Conservation (phyloP, 2,329 filamentous ascomycete genomes). For the Monilinia vaccinii-corymbosi region DNA sequence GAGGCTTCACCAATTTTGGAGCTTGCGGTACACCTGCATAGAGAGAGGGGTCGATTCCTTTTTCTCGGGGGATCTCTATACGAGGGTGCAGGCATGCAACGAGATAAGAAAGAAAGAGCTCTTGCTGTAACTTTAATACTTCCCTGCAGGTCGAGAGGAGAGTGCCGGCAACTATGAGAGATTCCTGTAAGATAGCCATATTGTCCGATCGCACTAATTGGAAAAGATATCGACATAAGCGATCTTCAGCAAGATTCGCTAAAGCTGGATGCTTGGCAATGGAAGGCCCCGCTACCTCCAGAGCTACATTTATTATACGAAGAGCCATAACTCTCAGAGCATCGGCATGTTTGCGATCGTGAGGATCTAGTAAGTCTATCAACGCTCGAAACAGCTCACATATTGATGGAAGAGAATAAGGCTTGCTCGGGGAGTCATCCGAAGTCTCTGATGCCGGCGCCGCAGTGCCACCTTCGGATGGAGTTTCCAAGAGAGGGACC, state of each 20-base stretch:
- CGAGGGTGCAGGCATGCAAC: slow-evolving; percentile 88
- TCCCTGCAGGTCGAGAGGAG: slow-evolving; percentile 81
- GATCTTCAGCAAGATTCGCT: slow-evolving; percentile 81
- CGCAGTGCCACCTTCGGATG: slow-evolving; percentile 21
- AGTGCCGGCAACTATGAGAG: slow-evolving; percentile 83
- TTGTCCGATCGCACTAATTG: slow-evolving; percentile 95
- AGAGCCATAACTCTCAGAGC: slow-evolving; percentile 96
- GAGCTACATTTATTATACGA: slow-evolving; percentile 90
- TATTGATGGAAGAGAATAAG: slow-evolving; percentile 91
- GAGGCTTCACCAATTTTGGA: slow-evolving; percentile 82
- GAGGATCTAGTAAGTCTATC: slow-evolving; percentile 86
- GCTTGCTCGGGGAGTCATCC: slow-evolving; percentile 53
- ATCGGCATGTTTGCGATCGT: slow-evolving; percentile 87
- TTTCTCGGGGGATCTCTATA: slow-evolving; percentile 87
- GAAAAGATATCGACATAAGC: slow-evolving; percentile 87
- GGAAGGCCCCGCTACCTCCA: slow-evolving; percentile 91
- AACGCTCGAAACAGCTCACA: slow-evolving; percentile 88
- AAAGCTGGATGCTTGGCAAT: slow-evolving; percentile 88
- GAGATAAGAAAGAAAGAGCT: slow-evolving; percentile 88
- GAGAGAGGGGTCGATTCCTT: slow-evolving; percentile 80
- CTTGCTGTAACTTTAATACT: slow-evolving; percentile 91
- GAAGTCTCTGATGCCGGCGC: slow-evolving; percentile 26
- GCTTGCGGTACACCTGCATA: slow-evolving; percentile 91
- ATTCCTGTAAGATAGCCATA: slow-evolving; percentile 88
- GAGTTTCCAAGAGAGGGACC: neutral